phyloP scores from a whole-genome alignment of 2,329 filamentous ascomycete species.

The Nemania sp. region DNA sequence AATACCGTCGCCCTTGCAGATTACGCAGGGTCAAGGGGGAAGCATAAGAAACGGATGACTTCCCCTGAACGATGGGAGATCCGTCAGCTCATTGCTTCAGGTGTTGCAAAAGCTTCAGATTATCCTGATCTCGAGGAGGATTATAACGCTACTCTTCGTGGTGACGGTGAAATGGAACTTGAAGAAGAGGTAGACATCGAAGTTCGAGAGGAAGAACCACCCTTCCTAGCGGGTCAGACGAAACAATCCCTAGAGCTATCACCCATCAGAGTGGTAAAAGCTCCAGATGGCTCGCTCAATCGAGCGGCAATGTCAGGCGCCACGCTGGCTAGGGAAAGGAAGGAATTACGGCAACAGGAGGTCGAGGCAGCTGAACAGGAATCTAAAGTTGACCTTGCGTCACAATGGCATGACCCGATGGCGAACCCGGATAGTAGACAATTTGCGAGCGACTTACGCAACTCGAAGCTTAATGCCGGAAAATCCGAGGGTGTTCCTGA shows the following conservation, averaged over 20 bases:
- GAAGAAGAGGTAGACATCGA: slow-evolving; percentile 99
- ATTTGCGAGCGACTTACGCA: slow-evolving; percentile 88
- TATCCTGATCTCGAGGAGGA: slow-evolving; percentile 96
- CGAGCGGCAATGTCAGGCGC: slow-evolving; percentile 95
- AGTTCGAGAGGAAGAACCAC: slow-evolving; percentile 94
- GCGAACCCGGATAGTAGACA: slow-evolving; percentile 83
- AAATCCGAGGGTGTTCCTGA: slow-evolving; percentile 82
- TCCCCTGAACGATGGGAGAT: slow-evolving; percentile 99
- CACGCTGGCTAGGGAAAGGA: slow-evolving; percentile 86
- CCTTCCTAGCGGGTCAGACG: slow-evolving; percentile 94
- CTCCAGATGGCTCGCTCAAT: slow-evolving; percentile 97
- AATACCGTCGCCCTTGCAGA: slow-evolving; percentile 73
- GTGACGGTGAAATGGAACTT: slow-evolving; percentile 88
- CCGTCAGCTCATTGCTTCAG: slow-evolving; percentile 93
- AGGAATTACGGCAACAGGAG: slow-evolving; percentile 90
- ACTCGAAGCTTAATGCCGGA: slow-evolving; percentile 68
- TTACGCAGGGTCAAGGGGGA: slow-evolving; percentile 65
- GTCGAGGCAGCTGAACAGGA: slow-evolving; percentile 81
- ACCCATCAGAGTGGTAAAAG: slow-evolving; percentile 95
- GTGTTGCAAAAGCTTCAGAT: slow-evolving; percentile 90
- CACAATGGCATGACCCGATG: slow-evolving; percentile 99
- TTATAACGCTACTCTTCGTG: slow-evolving; percentile 86
- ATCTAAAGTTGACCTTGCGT: slow-evolving; percentile 82
- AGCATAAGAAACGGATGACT: slow-evolving; percentile 90
- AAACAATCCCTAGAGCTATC: slow-evolving; percentile 96